Evolutionary conservation across 345 rosid genomes (phyloP).

Genomic region (Boechera divaricarpa): DNA sequence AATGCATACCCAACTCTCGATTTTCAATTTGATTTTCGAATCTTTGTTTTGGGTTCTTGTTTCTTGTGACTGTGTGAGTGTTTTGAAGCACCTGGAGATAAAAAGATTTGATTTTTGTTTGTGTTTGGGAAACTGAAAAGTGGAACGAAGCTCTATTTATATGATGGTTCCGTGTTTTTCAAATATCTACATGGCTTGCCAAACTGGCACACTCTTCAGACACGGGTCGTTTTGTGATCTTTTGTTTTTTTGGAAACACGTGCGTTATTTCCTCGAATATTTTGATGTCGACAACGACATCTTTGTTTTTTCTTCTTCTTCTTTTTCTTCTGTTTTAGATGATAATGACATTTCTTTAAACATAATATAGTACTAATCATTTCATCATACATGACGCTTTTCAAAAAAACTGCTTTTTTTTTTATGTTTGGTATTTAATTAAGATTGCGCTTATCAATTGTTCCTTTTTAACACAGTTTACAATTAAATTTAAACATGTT

Average conservation of each 20-base stretch:
- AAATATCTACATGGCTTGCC: conserved; percentile 22
- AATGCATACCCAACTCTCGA: conserved; percentile 40
- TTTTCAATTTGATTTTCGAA: neutral
- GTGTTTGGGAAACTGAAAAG: conserved; percentile 37
- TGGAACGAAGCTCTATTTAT: conserved; percentile 37
- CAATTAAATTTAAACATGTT: conserved; percentile 27
- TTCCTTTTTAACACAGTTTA: conserved; percentile 21
- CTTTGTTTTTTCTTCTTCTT: neutral
- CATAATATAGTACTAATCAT: neutral
- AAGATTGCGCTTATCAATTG: conserved; percentile 7
- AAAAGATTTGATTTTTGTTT: neutral
- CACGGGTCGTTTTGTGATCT: conserved; percentile 30
- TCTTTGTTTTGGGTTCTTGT: neutral
- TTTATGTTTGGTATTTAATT: neutral
- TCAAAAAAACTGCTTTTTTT: neutral
- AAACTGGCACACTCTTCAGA: conserved; percentile 41
- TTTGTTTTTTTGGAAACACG: conserved; percentile 32
- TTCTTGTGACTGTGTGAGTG: conserved; percentile 8
- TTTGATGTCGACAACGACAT: neutral
- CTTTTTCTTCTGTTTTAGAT: neutral
- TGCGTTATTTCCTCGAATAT: conserved; percentile 32
- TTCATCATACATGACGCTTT: conserved; percentile 36
- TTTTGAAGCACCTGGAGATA: conserved; percentile 18
- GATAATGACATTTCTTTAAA: conserved; percentile 25
- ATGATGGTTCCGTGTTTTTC: conserved; percentile 38